Percentiles rank a stretch among this genome's conserved stretches.
phyloP scores from a whole-genome alignment of 2,329 filamentous ascomycete genomes.

The Westerdykella aurantiaca region DNA sequence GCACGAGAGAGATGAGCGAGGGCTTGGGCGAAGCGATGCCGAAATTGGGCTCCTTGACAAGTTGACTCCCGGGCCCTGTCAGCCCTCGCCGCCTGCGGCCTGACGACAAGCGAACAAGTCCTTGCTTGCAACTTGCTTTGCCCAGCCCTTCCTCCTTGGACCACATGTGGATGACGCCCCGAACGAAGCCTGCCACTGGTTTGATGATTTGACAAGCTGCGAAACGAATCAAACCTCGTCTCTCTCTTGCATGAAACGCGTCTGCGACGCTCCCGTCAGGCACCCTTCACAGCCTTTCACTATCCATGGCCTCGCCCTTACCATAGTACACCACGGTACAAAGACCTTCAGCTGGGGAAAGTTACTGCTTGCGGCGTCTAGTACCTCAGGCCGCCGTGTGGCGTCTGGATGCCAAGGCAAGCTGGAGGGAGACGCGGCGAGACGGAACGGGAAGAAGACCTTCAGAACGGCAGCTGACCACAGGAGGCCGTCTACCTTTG shows the following conservation, averaged over 20 bases:
- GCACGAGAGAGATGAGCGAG: slow-evolving; percentile 22
- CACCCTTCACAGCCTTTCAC: too few relatives aligned
- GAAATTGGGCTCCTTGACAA: slow-evolving; percentile 26
- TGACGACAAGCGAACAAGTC: too few relatives aligned
- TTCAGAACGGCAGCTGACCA: not conserved
- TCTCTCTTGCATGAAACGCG: slow-evolving; percentile 30
- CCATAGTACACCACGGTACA: not conserved
- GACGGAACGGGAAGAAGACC: too few relatives aligned
- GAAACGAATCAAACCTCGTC: slow-evolving; percentile 23
- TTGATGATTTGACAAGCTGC: slow-evolving; percentile 32
- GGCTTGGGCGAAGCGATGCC: slow-evolving; percentile 23
- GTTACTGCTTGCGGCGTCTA: too few relatives aligned
- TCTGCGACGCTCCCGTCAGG: slow-evolving; percentile 22
- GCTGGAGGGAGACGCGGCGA: slow-evolving; percentile 6
- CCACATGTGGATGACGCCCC: slow-evolving; percentile 18
- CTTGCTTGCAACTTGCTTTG: too few relatives aligned
- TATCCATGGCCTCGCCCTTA: not conserved
- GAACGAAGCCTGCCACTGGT: slow-evolving; percentile 24
- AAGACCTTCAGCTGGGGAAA: not conserved
- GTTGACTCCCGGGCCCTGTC: slow-evolving; percentile 11
- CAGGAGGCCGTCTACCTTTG: too few relatives aligned
- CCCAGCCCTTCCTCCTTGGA: slow-evolving; percentile 1
- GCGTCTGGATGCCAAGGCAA: slow-evolving; percentile 13
- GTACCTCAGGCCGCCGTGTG: too few relatives aligned
- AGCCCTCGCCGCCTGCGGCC: slow-evolving; percentile 7